Evolutionary conservation across 768 basidiomycete species (phyloP).

Genomic region (Harrya chromipes): DNA sequence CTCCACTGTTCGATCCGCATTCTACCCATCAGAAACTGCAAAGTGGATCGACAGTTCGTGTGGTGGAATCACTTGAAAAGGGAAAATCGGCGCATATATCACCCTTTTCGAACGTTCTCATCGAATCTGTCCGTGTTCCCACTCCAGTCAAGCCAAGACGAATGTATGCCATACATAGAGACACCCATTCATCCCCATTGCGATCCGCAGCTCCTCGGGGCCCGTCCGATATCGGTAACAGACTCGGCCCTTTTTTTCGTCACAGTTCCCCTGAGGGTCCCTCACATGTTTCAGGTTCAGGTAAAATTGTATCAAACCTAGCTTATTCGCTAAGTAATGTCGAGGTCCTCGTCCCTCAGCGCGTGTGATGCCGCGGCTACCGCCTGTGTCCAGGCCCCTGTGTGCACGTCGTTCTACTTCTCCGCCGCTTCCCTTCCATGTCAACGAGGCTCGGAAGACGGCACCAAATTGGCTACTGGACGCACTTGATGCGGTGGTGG

Average conservation of each 20-base stretch:
- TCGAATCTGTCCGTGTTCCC: not conserved
- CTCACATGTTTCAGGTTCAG: slow-evolving; percentile 1
- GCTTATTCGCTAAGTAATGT: slow-evolving; percentile 2
- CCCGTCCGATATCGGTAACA: not conserved
- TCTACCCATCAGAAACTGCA: not conserved
- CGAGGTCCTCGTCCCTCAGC: slow-evolving; percentile 10
- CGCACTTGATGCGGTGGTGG: slow-evolving; percentile 1
- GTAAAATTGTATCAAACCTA: slow-evolving; percentile 10
- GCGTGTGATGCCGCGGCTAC: not conserved
- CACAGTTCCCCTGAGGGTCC: slow-evolving; percentile 14
- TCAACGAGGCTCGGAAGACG: not conserved
- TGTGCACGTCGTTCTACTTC: not conserved
- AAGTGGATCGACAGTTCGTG: not conserved
- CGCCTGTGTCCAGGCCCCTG: not conserved
- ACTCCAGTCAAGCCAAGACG: not conserved
- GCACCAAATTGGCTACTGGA: slow-evolving; percentile 7
- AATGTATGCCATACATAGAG: not conserved
- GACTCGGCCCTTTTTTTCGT: not conserved
- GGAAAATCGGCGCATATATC: slow-evolving; percentile 16
- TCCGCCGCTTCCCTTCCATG: not conserved
- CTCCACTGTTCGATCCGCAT: not conserved
- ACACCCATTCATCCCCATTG: slow-evolving; percentile 6
- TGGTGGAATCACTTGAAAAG: not conserved
- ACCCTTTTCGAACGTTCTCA: not conserved
- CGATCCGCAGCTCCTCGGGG: not conserved